A percentile compares a stretch with the other conserved stretches of the same genome.
Conservation (phyloP, 345 rosid species). For the Pistacia integerrima region DNA sequence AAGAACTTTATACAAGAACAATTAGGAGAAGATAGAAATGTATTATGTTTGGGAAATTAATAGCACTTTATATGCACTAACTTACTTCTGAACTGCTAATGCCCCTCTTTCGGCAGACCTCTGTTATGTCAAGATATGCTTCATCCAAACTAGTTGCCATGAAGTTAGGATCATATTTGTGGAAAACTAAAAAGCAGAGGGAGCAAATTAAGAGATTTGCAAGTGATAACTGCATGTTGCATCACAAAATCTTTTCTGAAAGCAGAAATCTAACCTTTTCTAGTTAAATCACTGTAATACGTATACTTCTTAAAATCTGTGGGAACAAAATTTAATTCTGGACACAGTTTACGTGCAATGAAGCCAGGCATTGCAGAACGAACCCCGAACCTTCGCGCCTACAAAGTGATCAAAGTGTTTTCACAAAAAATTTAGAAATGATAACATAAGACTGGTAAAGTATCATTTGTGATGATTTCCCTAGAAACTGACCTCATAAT, state of each 20-base stretch:
- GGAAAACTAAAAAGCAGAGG: conserved; percentile 53
- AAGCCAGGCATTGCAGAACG: conserved; percentile 99
- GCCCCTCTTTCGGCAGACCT: conserved; percentile 59
- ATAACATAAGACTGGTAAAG: background rate
- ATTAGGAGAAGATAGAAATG: conserved; percentile 11
- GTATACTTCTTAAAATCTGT: conserved; percentile 78
- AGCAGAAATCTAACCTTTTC: conserved; percentile 59
- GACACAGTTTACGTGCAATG: conserved; percentile 84
- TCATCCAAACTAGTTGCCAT: conserved; percentile 90
- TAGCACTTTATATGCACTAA: conserved; percentile 1
- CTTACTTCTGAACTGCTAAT: conserved; percentile 69
- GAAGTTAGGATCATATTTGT: conserved; percentile 72
- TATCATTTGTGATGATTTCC: background rate
- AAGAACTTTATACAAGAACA: background rate
- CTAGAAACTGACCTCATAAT: conserved; percentile 70
- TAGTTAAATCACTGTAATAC: conserved; percentile 73
- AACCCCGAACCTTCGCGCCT: conserved; percentile 91
- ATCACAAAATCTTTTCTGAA: conserved; percentile 15
- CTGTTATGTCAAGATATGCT: conserved; percentile 90
- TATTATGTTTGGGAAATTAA: background rate
- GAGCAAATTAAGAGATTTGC: conserved; percentile 24
- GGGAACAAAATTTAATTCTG: conserved; percentile 76
- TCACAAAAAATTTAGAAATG: background rate
- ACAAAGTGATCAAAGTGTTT: conserved; percentile 13
- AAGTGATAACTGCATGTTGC: conserved; percentile 7